Base-by-base conservation (phyloP, 2,329 filamentous ascomycete species). In the Periconia sp. region DNA sequence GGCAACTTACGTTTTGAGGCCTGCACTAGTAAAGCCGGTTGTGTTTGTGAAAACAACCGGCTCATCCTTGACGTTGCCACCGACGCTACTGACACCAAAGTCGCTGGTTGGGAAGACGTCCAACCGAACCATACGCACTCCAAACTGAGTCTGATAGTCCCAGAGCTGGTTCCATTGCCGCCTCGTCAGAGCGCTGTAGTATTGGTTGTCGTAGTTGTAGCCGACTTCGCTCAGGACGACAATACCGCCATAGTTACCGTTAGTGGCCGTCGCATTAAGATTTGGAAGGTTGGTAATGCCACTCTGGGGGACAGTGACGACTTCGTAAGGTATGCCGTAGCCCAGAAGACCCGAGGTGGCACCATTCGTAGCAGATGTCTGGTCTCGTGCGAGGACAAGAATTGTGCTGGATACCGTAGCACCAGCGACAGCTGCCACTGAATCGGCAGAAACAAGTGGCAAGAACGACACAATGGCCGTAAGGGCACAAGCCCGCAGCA, bases 221-320 rank as follows among this genome's bases (percentile, higher is more conserved):
- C 75, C 74, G 22, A 83, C 76, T 56, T 80, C 77, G 46, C 73
- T 71, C 15, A 80, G 61, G 39, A 81, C 66, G 15, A 85, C 73
- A 56, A 85, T 82, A 35, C 79, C 81, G 16, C 80, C 82, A 54
- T 78, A 85, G 60, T 82, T 83, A 47, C 82, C 82, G 37, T 71
- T 63, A 3, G 68, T 72, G 0, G 68, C 52, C 3, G 73, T 73
- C 10, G 71, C 69, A 55, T 79, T 83, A 22, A 85, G 72, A 0
- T 65, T 48, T 1, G 82, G 82, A 19, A 85, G 74, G 22, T 40
- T 59, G 13, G 67, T 52, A 4, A 73, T 66, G 11, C 82, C 82
- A 5, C 59, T 55, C 53, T 79, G 71, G 6, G 81, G 80, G n/a
- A 85, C 79, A 15, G 78, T 51, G 9, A 83, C 56, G 5, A 76